Evolutionary conservation across 1,139 yeast genomes (phyloP), one percentile per base, ranked within the genome.

Genomic region (Pichia sp.): DNA sequence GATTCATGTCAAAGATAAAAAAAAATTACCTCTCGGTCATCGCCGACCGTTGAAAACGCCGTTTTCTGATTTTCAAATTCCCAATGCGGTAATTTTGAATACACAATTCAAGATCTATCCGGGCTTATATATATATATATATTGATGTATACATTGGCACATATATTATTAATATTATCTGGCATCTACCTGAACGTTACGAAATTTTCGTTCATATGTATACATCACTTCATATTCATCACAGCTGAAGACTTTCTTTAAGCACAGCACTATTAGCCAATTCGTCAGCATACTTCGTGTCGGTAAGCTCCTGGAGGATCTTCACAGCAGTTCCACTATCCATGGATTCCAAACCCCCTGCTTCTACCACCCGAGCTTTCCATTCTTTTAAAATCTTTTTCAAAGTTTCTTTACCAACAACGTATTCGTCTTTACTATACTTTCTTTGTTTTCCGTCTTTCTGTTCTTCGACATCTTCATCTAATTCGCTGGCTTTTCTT

Each of bases 401-500:
- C 55, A 87, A 67, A 16, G 71, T 59, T 6, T 70, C 74, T 30
- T 79, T 73, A 0, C 95, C 92, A 11, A 64, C 59, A 4, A 69
- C 61, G 28, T 81, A 69, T 51, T 84, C 87, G 6, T 71, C 76
- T 12, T 69, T 65, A 2, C 75, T 60, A 50, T 83, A 74, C 51
- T 76, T 77, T 4, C 76, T 68, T 52, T 69, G 72, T 57, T 78
- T 80, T 49, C 39, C 43, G 2, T 35, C 42, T 3, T 30, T 39
- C 1, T 62, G 66, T 40, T 67, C 73, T 35, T 73, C 78, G 6
- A 62, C 65, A 29, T 78, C 71, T 48, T 80, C 87, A 59, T 89
- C 97, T 46, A 92, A 70, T 59, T 92, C 97, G 6, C 76, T 70
- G 0, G 97, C 96, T 62, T 90, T 90, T 51, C 97, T 76, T 60